Conservation (phyloP, 208 protist genomes). For the Tritrichomonas foetus region DNA sequence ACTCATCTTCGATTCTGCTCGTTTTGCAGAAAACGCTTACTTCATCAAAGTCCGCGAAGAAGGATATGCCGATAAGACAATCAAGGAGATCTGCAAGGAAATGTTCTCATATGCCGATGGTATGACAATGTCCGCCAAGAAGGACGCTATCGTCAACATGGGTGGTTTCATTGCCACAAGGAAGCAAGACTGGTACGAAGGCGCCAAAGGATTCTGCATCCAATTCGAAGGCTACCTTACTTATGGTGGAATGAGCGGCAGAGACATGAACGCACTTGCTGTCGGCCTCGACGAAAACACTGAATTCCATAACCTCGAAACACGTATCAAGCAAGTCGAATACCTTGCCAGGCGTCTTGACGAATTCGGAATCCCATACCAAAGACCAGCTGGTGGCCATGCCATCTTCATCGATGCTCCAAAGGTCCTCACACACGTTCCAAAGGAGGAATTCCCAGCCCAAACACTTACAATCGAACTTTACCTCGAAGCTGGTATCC, state of each 20-base stretch:
- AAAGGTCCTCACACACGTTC: conserved; percentile 45
- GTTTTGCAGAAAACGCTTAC: conserved; percentile 45
- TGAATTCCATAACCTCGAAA: conserved; percentile 36
- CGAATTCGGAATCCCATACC: conserved; percentile 44
- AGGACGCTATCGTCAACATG: conserved; percentile 43
- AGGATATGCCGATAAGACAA: conserved; percentile 10
- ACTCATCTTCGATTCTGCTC: conserved; percentile 37
- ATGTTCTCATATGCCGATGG: conserved; percentile 40
- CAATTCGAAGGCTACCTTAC: conserved; percentile 26
- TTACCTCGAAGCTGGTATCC: conserved; percentile 39
- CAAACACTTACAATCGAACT: conserved; percentile 35
- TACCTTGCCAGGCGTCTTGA: background rate
- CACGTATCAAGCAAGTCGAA: conserved; percentile 39
- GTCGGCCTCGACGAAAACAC: background rate
- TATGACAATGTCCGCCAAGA: conserved; percentile 46
- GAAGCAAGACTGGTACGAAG: background rate
- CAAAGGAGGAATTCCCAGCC: conserved; percentile 37
- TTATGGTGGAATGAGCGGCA: conserved; percentile 41
- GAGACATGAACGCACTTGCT: conserved; percentile 43
- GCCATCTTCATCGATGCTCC: conserved; percentile 42
- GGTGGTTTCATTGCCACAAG: conserved; percentile 41
- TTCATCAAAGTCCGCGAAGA: conserved; percentile 44
- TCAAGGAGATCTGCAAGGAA: conserved; percentile 41
- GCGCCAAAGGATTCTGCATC: background rate
- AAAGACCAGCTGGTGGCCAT: conserved; percentile 31